Conservation (phyloP, 2,329 filamentous ascomycete species). For the Calonectria honghensis region DNA sequence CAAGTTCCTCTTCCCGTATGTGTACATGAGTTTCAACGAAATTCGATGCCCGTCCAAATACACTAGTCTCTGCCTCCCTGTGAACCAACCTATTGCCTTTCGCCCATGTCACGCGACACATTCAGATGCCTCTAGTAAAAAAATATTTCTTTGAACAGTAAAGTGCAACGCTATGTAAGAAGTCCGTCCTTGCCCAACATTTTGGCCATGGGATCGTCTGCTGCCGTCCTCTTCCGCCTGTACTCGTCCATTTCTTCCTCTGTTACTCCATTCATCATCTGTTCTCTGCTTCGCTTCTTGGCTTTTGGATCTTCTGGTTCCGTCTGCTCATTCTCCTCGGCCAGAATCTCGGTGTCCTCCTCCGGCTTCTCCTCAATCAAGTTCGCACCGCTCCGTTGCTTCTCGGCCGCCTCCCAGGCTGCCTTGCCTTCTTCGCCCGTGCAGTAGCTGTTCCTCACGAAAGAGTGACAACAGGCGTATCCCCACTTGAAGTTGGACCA, state of each 20-base stretch:
- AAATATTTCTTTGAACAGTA: background rate
- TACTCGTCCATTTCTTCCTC: constrained; percentile 93
- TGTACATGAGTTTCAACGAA: constrained; percentile 54
- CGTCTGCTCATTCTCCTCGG: constrained; percentile 52
- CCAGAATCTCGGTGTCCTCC: constrained; percentile 53
- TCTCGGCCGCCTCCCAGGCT: constrained; percentile 86
- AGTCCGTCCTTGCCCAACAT: constrained; percentile 83
- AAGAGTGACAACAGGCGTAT: constrained; percentile 95
- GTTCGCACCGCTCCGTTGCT: constrained; percentile 69
- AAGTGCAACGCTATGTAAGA: constrained; percentile 48
- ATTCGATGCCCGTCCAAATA: constrained; percentile 42
- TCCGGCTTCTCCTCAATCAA: constrained; percentile 59
- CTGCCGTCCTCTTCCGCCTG: constrained; percentile 82
- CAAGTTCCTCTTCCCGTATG: constrained; percentile 48
- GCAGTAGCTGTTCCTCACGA: constrained; percentile 97
- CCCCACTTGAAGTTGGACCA: constrained; percentile 98
- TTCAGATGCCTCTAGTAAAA: background rate
- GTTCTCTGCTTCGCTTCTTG: constrained; percentile 85
- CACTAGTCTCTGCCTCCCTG: constrained; percentile 36
- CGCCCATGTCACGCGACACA: background rate
- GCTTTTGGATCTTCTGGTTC: constrained; percentile 58
- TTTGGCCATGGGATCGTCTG: constrained; percentile 91
- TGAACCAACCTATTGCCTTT: constrained; percentile 29
- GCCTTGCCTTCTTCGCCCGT: constrained; percentile 91
- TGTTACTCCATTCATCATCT: constrained; percentile 85